Conservation (phyloP, 139 green algal genomes). For the Tetraselmis chui region DNA sequence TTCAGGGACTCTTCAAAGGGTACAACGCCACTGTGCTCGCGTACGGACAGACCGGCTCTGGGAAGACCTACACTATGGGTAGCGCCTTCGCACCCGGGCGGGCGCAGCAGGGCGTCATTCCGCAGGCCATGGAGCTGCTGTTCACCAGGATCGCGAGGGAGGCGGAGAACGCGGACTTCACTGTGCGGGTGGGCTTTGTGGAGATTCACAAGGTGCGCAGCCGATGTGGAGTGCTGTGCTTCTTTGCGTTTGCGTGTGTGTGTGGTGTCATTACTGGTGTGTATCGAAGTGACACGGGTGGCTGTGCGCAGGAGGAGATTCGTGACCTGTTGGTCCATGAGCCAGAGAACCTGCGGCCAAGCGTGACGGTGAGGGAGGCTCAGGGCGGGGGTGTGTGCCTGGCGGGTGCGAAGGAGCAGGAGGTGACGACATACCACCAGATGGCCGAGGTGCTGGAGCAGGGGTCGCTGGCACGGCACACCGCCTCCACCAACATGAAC, state of each 20-base stretch:
- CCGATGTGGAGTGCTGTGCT: no score
- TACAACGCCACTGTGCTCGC: constrained; percentile 84
- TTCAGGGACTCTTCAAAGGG: constrained; percentile 78
- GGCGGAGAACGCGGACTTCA: constrained; percentile 44
- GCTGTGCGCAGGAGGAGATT: constrained; percentile 68
- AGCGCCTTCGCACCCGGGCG: constrained; percentile 49
- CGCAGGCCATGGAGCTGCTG: constrained; percentile 65
- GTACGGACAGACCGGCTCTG: constrained; percentile 54
- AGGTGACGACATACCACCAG: constrained; percentile 65
- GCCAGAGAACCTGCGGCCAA: constrained; percentile 12
- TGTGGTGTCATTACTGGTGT: not conserved
- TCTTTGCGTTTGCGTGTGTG: not conserved
- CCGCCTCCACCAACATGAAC: constrained; percentile 88
- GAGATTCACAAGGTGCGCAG: constrained; percentile 92
- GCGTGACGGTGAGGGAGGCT: constrained; percentile 71
- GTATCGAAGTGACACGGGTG: not conserved
- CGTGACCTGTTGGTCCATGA: constrained; percentile 60
- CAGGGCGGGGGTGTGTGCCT: constrained; percentile 62
- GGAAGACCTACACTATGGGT: constrained; percentile 91
- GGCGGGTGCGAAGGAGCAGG: constrained; percentile 66
- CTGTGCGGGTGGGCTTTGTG: constrained; percentile 80
- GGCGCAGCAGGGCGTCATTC: constrained; percentile 64
- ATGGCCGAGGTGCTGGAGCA: constrained; percentile 73
- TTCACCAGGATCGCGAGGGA: constrained; percentile 49
- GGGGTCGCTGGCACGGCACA: constrained; percentile 69